Base-by-base conservation (phyloP, 1,284 basidiomycete genomes). In the Ustilago lituana region DNA sequence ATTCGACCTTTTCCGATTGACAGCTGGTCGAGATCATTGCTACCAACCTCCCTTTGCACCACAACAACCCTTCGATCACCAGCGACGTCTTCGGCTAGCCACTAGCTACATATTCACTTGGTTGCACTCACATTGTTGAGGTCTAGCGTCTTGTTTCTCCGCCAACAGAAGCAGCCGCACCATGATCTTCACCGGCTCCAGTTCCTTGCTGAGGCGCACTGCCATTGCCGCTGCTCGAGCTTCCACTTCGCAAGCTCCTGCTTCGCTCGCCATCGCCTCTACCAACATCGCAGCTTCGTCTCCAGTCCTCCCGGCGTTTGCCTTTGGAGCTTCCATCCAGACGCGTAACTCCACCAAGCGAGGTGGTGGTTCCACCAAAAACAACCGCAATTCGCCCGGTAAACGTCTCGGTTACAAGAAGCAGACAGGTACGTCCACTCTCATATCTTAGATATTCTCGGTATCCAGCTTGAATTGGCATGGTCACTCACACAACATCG, bases 341-440 rank as follows among this genome's bases (percentile, higher is more conserved):
- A 77, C 74, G 10, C 73, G 80, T 58, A 80, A 82, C 65, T 81
- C 80, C 39, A 77, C 80, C 39, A 82, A 82, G 68, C 69, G 79
- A 27, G 80, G 78, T 12, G 79, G 79, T 49, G 80, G 80, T 53
- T 74, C 73, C 12, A 76, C 80, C 22, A 80, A 81, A 71, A 82
- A 82, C 70, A 79, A 78, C 59, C 63, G 79, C 33, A 82, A 81
- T 60, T 79, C 76, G 46, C 66, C 76, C 23, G 79, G 80, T 66
- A 78, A 77, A 59, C 70, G 80, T 26, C 60, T 82, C 15, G 80
- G 80, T 54, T 74, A 79, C 50, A 82, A 82, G 70, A 62, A 74
- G 44, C 71, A 73, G 47, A 76, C 77, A 11, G 71, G 66, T 70
- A 27, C 36, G 57, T 54, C 23, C 2, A 17, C 23, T 26, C 14